Base-by-base conservation (phyloP, 1,284 basidiomycete species). In the Tausonia pullulans region DNA sequence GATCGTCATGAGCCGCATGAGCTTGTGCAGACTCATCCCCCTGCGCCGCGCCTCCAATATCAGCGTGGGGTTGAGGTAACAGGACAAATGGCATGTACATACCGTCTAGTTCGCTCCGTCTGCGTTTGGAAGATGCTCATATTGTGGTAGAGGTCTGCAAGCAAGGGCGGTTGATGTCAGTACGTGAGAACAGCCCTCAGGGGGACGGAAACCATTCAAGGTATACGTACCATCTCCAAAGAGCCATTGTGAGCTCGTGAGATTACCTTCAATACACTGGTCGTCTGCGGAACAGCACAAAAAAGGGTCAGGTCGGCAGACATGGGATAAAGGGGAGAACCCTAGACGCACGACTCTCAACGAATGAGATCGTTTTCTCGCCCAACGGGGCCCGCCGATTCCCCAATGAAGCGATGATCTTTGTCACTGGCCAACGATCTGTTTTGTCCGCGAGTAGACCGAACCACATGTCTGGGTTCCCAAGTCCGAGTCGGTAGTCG, bases 181-280 rank as follows among this genome's bases (percentile, higher is more conserved):
- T 27, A 27, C 2, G 27, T 27, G 27, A 27, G 27, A 27, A 27
- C 27, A 27, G 27, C 27, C 27, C 27, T 27, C 27, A 27, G 27
- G 27, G 27, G 27, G 27, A 27, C 27, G 27, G 27, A 27, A 27
- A 27, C 27, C 27, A 27, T 27, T 27, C 27, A 27, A 27, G 27
- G 27, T 27, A 27, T 27, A 27, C 27, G 27, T 27, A 27, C 27
- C 27, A 27, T 27, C 27, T 27, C 27, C 27, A 49, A 69, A 67
- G 5, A 69, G 64, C 68, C 68, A 69, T 7, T 69, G 66, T 1
- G 68, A 60, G 11, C 52, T 55, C 39, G 66, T 69, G 44, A 65
- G 65, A 4, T 61, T 61, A 5, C 66, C 66, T 14, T 65, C 68
- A 48, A 69, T 69, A 52, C 68, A 69, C 58, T 69, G 60, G 53